A percentile compares a stretch with the other conserved stretches of the same genome.
These are phyloP conservation scores for Geotrichum histeridarum DNA, from an alignment of 1,139 yeast species.

Conservation along the genomic window DNA sequence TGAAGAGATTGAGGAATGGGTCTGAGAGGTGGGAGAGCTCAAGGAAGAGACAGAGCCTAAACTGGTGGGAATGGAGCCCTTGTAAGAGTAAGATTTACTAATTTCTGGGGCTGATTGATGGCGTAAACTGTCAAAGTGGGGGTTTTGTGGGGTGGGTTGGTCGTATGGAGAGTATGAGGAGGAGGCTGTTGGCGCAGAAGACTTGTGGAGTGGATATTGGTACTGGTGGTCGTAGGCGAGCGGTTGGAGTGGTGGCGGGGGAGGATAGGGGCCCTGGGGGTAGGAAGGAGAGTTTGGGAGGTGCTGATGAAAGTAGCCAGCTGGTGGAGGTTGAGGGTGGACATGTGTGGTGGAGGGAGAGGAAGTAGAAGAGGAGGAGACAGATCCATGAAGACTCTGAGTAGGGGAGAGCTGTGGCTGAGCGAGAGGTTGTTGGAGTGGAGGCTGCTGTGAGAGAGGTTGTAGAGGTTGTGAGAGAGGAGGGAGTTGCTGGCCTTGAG, in stretches of 20 bases:
- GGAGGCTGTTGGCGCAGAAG: slow-evolving; percentile 14
- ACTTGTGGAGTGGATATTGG: slow-evolving; percentile 15
- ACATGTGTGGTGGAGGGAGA: slow-evolving; percentile 17
- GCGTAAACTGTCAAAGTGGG: slow-evolving; percentile 14
- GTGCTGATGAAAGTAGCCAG: slow-evolving; percentile 3
- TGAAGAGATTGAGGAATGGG: slow-evolving; percentile 17
- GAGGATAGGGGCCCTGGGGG: slow-evolving; percentile 8
- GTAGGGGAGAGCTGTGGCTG: slow-evolving; percentile 12
- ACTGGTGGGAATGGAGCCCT: slow-evolving; percentile 4
- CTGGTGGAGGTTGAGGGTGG: slow-evolving; percentile 17
- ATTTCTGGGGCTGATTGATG: slow-evolving; percentile 27
- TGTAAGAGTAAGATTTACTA: slow-evolving; percentile 15
- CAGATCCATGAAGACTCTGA: slow-evolving; percentile 5
- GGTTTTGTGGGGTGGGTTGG: slow-evolving; percentile 4
- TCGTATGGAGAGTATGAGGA: slow-evolving; percentile 8
- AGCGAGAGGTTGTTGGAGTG: background rate
- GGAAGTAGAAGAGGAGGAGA: slow-evolving; percentile 12
- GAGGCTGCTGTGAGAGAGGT: slow-evolving; percentile 15
- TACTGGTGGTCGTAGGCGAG: slow-evolving; percentile 10
- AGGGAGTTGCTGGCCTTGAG: slow-evolving; percentile 17
- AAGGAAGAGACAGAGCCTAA: slow-evolving; percentile 1
- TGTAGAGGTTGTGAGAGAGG: slow-evolving; percentile 9
- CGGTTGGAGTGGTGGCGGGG: slow-evolving; percentile 14
- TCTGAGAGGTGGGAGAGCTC: slow-evolving; percentile 12
- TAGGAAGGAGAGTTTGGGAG: slow-evolving; percentile 1